A percentile compares a stretch with the other conserved stretches of the same genome.
phyloP scores from a whole-genome alignment of 1,284 basidiomycete species.

The Hymenochaete sp. region DNA sequence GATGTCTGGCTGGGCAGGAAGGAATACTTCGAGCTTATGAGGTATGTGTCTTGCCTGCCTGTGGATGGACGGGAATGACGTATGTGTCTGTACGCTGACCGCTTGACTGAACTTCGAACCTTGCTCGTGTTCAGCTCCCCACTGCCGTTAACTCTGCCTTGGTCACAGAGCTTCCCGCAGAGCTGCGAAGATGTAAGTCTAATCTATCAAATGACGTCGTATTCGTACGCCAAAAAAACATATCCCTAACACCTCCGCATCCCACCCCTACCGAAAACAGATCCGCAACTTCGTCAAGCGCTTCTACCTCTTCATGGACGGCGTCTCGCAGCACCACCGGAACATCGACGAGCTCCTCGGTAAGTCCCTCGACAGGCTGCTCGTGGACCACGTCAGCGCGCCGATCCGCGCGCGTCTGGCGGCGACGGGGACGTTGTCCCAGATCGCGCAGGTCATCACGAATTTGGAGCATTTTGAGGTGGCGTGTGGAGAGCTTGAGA shows the following conservation, averaged over 20 bases:
- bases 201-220: too few species aligned
- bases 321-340: slow-evolving; percentile 83
- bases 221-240: too few species aligned
- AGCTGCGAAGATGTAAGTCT: slow-evolving; percentile 82
- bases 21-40: slow-evolving; percentile 54
- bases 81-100: slow-evolving; percentile 1
- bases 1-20: slow-evolving; percentile 78
- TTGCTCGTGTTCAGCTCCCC: slow-evolving; percentile 38
- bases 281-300: slow-evolving; percentile 91
- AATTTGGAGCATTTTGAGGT: slow-evolving; percentile 91
- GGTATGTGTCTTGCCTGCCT: slow-evolving; percentile 49
- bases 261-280: slow-evolving; percentile 36
- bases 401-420: slow-evolving; percentile 68
- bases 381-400: slow-evolving; percentile 75
- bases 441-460: slow-evolving; percentile 90
- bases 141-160: slow-evolving; percentile 78
- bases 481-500: slow-evolving; percentile 81
- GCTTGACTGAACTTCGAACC: slow-evolving; percentile 6
- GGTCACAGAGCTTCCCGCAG: slow-evolving; percentile 91
- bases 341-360: slow-evolving; percentile 90
- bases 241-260: too few species aligned
- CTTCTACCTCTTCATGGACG: slow-evolving; percentile 96
- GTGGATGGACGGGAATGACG: too few species aligned
- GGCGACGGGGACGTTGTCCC: slow-evolving; percentile 76
- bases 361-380: slow-evolving; percentile 81